A percentile compares a stretch with the other conserved stretches of the same genome.
phyloP scores from a whole-genome alignment of 2,329 filamentous ascomycete genomes.

The Diaporthe caulivora region DNA sequence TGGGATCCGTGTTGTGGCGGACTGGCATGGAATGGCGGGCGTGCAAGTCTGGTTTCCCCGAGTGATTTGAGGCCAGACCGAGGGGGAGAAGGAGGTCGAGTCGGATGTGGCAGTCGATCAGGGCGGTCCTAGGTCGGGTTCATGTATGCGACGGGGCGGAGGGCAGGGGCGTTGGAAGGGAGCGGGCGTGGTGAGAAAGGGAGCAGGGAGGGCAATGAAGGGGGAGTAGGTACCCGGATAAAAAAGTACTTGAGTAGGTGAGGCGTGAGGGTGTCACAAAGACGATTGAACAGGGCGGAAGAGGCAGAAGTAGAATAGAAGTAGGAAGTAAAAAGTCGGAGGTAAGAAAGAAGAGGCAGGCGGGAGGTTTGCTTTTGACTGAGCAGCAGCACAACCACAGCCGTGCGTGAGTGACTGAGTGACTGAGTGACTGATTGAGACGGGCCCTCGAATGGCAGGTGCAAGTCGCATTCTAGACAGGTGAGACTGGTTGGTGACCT shows the following conservation, averaged over 20 bases:
- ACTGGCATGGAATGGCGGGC: background rate
- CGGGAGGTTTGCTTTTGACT: conserved; percentile 33
- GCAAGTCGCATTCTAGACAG: conserved; percentile 12
- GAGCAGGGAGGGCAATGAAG: conserved; percentile 1
- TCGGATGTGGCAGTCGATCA: background rate
- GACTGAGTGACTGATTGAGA: conserved; percentile 24
- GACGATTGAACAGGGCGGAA: conserved; percentile 16
- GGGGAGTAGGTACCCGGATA: background rate
- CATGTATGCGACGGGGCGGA: background rate
- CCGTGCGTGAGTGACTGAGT: conserved; percentile 14
- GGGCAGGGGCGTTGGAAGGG: conserved; percentile 5
- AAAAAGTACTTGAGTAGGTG: background rate
- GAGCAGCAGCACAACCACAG: background rate
- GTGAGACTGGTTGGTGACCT: conserved; percentile 33
- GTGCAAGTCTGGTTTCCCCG: background rate
- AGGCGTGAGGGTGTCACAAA: conserved; percentile 5
- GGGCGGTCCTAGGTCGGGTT: background rate
- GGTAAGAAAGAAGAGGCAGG: background rate
- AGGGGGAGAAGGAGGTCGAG: background rate
- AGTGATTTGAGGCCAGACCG: background rate
- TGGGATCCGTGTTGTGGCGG: conserved; percentile 7
- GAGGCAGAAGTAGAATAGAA: background rate
- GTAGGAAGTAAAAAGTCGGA: too few relatives aligned
- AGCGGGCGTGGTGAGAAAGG: conserved; percentile 9
- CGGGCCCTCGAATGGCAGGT: conserved; percentile 20